These are phyloP conservation scores for Fraxinus floribunda DNA, from an alignment of 305 asterid species.

Conservation along the genomic window DNA sequence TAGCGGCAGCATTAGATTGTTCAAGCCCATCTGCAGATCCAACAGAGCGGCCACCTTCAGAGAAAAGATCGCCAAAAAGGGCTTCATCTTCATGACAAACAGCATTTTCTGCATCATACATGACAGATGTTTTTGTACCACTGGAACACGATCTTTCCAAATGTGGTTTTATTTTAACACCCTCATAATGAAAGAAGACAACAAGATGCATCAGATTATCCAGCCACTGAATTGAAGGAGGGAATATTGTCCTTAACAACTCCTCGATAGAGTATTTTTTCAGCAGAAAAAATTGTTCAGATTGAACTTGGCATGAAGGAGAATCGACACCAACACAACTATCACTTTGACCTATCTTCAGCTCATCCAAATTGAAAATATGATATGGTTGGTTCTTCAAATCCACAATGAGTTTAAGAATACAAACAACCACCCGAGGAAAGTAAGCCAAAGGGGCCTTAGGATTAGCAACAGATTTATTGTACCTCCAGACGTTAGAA, in stretches of 20 bases:
- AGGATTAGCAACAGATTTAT: slow-evolving; percentile 45
- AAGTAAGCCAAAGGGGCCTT: slow-evolving; percentile 77
- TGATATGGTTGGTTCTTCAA: slow-evolving; percentile 55
- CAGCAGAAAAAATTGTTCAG: slow-evolving; percentile 45
- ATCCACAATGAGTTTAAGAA: slow-evolving; percentile 67
- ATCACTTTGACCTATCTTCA: slow-evolving; percentile 28
- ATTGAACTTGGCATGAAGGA: slow-evolving; percentile 51
- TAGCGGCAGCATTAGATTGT: slow-evolving; percentile 57
- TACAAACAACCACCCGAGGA: slow-evolving; percentile 71
- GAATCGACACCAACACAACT: slow-evolving; percentile 34
- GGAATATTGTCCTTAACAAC: slow-evolving; percentile 62
- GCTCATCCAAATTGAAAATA: slow-evolving; percentile 50
- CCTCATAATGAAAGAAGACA: slow-evolving; percentile 78
- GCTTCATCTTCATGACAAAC: slow-evolving; percentile 94
- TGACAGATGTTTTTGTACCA: slow-evolving; percentile 61
- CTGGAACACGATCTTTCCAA: slow-evolving; percentile 71
- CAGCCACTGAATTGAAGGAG: slow-evolving; percentile 75
- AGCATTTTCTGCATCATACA: slow-evolving; percentile 69
- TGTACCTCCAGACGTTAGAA: slow-evolving; percentile 59
- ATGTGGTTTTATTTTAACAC: slow-evolving; percentile 69
- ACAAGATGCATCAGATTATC: slow-evolving; percentile 74
- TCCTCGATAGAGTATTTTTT: slow-evolving; percentile 66
- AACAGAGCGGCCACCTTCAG: slow-evolving; percentile 88
- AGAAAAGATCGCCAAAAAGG: slow-evolving; percentile 94
- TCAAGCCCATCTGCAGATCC: slow-evolving; percentile 82